Percentiles rank a stretch among this genome's conserved stretches.
These are phyloP conservation scores for Plenodomus biglobosus DNA, from an alignment of 2,329 filamentous ascomycete species.

Conservation along the genomic window DNA sequence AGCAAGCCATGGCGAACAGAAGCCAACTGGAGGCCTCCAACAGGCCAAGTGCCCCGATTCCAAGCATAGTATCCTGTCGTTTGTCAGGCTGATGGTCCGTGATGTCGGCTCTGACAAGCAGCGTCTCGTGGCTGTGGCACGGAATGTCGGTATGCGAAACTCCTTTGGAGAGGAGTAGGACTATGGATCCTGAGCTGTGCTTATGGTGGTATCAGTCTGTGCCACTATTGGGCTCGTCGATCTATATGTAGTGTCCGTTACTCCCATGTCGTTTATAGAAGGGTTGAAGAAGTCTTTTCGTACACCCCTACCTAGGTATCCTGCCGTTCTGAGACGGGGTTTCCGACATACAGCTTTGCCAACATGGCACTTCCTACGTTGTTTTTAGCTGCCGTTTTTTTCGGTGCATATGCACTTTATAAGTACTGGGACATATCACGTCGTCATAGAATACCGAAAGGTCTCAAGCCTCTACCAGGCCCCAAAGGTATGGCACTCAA, in stretches of 20 bases:
- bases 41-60: slow-evolving; percentile 15
- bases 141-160: slow-evolving; percentile 28
- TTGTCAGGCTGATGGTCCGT: slow-evolving; percentile 20
- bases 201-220: slow-evolving; percentile 18
- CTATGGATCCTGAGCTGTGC: slow-evolving; percentile 14
- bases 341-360: slow-evolving; percentile 9
- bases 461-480: slow-evolving; percentile 44
- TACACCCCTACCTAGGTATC: slow-evolving; percentile 10
- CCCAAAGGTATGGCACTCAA: slow-evolving; percentile 42
- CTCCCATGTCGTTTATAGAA: slow-evolving; percentile 11
- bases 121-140: slow-evolving; percentile 16
- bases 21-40: slow-evolving; percentile 3
- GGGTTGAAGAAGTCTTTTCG: slow-evolving; percentile 1
- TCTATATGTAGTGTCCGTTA: slow-evolving; percentile 34
- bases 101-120: slow-evolving; percentile 22
- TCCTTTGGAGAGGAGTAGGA: slow-evolving; percentile 11
- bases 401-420: slow-evolving; percentile 33
- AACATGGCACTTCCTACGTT: slow-evolving; percentile 39
- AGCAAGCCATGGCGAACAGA: slow-evolving; percentile 1
- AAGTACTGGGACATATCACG: slow-evolving; percentile 31
- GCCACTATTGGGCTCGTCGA: slow-evolving; percentile 17
- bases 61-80: slow-evolving; percentile 6
- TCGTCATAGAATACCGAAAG: slow-evolving; percentile 33
- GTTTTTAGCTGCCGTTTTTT: slow-evolving; percentile 22
- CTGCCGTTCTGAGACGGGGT: slow-evolving; percentile 7